Conservation (phyloP, 169 alveolate species). For the Eimeria sp. region DNA sequence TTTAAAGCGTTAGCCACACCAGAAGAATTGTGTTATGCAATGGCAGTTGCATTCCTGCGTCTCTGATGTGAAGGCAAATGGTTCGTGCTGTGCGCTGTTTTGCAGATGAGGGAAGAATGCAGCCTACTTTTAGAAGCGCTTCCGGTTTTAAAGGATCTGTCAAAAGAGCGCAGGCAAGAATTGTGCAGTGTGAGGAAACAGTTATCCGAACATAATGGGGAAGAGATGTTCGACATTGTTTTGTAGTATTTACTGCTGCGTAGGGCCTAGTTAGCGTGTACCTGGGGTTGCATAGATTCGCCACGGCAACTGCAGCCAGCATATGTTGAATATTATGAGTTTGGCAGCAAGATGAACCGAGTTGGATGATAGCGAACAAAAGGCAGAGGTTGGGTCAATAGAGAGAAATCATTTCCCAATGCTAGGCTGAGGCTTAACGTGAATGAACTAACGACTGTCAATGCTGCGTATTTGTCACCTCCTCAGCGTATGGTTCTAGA, state of each 20-base stretch:
- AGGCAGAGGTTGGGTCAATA: background rate
- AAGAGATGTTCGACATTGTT: background rate
- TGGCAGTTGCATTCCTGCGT: background rate
- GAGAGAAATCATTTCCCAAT: background rate
- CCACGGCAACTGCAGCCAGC: background rate
- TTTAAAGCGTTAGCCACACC: background rate
- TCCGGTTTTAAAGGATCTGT: constrained; percentile 78
- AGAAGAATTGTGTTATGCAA: background rate
- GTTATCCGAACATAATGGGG: background rate
- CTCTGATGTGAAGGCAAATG: background rate
- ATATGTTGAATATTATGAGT: background rate
- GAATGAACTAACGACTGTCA: background rate
- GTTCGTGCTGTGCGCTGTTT: background rate
- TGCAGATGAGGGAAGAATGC: constrained; percentile 81
- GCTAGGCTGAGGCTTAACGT: background rate
- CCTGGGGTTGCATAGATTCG: background rate
- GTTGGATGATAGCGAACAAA: background rate
- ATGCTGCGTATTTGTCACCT: background rate
- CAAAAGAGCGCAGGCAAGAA: constrained; percentile 76
- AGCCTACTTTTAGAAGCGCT: constrained; percentile 75
- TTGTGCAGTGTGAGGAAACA: constrained; percentile 53
- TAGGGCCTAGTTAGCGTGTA: background rate
- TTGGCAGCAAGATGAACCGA: background rate
- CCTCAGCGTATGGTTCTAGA: constrained; percentile 80
- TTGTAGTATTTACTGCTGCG: background rate